Percentiles rank a stretch among this genome's conserved stretches.
phyloP scores from a whole-genome alignment of 176 grass and related monocot species.

The Oryza meridionalis region DNA sequence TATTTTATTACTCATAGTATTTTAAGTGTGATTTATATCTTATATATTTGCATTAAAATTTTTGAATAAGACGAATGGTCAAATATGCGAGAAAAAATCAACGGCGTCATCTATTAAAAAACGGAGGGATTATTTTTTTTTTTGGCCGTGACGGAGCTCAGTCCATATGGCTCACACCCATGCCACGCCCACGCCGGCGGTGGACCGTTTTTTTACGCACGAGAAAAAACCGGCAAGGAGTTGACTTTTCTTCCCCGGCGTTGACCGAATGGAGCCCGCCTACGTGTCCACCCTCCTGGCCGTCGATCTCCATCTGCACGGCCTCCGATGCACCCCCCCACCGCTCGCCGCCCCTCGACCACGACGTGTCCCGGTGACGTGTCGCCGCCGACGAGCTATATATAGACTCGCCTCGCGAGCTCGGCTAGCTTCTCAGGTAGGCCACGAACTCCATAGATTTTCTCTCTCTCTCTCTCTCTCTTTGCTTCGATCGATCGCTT shows the following conservation, averaged over 20 bases:
- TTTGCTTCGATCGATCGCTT: not conserved
- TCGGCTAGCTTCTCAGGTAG: not conserved
- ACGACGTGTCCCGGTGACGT: not conserved
- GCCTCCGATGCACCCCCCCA: not conserved
- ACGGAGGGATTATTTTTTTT: not conserved
- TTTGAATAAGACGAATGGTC: no score
- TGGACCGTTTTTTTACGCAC: not conserved
- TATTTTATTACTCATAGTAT: no score
- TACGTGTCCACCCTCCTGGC: not conserved
- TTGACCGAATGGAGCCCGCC: not conserved
- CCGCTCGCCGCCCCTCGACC: no score
- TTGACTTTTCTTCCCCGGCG: not conserved
- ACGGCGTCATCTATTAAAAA: no score
- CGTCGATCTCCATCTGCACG: not conserved
- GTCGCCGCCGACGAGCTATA: not conserved
- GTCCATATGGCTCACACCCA: no score
- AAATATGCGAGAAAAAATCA: no score
- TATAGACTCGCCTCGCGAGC: not conserved
- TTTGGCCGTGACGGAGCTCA: not conserved
- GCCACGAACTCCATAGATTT: not conserved
- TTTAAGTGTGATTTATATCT: no score
- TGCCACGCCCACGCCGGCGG: not conserved
- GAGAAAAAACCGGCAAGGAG: not conserved
- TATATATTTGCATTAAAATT: no score
- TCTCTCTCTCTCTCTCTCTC: no score